Base-by-base conservation (phyloP, 129 eudicot genomes). In the Tagetes erecta region DNA sequence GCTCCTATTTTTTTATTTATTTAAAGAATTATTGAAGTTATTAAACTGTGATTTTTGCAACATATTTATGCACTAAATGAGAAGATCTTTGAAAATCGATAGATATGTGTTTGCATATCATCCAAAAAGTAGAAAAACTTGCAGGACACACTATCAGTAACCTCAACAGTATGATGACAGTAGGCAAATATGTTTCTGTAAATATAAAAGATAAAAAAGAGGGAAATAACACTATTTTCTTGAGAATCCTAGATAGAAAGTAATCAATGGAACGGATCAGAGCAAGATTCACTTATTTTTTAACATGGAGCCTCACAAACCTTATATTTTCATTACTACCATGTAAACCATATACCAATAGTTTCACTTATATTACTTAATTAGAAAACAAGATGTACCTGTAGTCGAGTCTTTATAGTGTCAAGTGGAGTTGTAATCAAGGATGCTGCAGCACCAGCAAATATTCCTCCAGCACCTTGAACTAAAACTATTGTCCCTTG, bases 351-450 rank as follows among this genome's bases (percentile, higher is more conserved):
- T 34, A 59, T 34, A 34, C 20, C 64, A 59, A 59, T 4, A 38
- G 68, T n/a, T 63, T 63, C 12, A 38, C 5, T 59, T 33, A 30
- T 20, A 59, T 11, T 34, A 63, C 9, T 59, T 59, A 8, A 2
- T 30, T 30, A 13, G 27, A 45, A 27, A 35, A 59, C n/a, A 27
- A 63, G 56, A 71, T 58, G 42, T 72, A 90, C 99, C 89, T 95
- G 99, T 45, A 95, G 60, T 44, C 99, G 88, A 59, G 99, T 95
- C 81, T 95, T 95, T 14, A 95, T 95, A 53, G 99, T 95, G 73
- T 95, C 99, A 67, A 95, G 62, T 77, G 99, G 99, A 57, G 99
- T 95, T 60, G 97, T 95, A 68, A 95, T 85, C 70, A 87, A 87
- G 35, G 99, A 88, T 12, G 97, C 95, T 14, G 90, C 84, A 2